Conservation (phyloP, 2,329 filamentous ascomycete species). For the Xylaria polymorpha region DNA sequence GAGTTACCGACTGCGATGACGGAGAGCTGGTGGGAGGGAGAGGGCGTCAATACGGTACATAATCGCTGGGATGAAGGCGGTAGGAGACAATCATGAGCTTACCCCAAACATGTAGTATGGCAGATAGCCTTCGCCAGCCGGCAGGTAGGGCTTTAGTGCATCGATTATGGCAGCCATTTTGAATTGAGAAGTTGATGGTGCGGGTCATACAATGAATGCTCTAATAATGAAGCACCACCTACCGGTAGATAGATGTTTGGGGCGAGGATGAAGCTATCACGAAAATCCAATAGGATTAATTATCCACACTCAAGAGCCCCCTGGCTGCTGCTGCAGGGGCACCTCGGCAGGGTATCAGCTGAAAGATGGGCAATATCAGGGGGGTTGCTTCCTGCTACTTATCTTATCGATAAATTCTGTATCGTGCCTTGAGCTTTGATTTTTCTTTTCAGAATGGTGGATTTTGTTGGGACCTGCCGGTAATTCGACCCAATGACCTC, state of each 20-base stretch:
- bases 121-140: conserved; percentile 63
- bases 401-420: conserved; percentile 18
- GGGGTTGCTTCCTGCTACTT: background rate
- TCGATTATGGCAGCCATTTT: conserved; percentile 55
- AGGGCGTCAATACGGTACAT: conserved; percentile 1
- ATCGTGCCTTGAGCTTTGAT: background rate
- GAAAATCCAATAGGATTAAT: no score
- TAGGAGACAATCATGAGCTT: conserved; percentile 43
- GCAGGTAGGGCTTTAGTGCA: conserved; percentile 56
- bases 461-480: conserved; percentile 14
- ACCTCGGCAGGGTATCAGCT: no score
- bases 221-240: background rate
- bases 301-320: no score
- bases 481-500: conserved; percentile 31
- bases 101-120: conserved; percentile 71
- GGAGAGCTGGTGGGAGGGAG: conserved; percentile 70
- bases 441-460: background rate
- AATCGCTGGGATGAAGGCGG: background rate
- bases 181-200: background rate
- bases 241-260: background rate
- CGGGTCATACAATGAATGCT: background rate
- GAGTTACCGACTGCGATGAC: conserved; percentile 86
- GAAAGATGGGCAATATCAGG: no score
- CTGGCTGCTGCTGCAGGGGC: background rate
- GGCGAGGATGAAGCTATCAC: conserved; percentile 4